Base-by-base conservation (phyloP, 768 basidiomycete species). In the Clitopilus hobsonii region DNA sequence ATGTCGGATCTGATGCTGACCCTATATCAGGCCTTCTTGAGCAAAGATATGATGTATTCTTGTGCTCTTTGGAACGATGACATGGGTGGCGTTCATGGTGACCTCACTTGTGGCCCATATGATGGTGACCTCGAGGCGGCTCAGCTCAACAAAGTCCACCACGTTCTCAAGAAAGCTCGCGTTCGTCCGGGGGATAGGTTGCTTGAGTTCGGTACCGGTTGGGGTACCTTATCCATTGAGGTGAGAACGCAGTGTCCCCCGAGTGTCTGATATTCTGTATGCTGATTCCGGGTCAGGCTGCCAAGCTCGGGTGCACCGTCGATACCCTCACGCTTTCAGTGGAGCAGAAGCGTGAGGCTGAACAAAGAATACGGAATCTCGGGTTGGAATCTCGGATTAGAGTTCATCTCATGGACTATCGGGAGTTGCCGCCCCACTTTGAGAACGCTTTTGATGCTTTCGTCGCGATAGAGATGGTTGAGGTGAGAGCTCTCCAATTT, bases 371-470 rank as follows among this genome's bases (percentile, higher is more conserved):
- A 58, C 68, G 65, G 29, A 71, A 64, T 6, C 80, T 80, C 1
- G 82, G 81, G 8, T 63, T 82, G 11, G 63, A 74, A 30, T 67
- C 76, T 36, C 69, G 72, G 27, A 77, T 88, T 55, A 78, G 77
- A 6, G 83, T 87, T 6, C 86, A 86, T 65, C 66, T 88, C 32
- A 73, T 86, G 71, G 86, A 88, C 59, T 88, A 88, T 63, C 76
- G 87, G 29, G 77, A 81, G 38, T 77, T 83, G 16, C 78, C 81
- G 1, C 55, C 70, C 0, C 71, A 76, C 23, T 88, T 82, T 61
- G 74, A 80, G 61, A 76, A 80, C 50, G 67, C 77, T 4, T 83
- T 82, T 58, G 81, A 83, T 58, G 68, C 78, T 3, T 69, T 78
- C 25, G 71, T 83, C 18, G 76, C 75, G 38, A 69, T 76, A 50